A percentile compares a stretch with the other conserved stretches of the same genome.
These are phyloP conservation scores for Penicillium manginii DNA, from an alignment of 495 filamentous ascomycete genomes.

Conservation along the genomic window DNA sequence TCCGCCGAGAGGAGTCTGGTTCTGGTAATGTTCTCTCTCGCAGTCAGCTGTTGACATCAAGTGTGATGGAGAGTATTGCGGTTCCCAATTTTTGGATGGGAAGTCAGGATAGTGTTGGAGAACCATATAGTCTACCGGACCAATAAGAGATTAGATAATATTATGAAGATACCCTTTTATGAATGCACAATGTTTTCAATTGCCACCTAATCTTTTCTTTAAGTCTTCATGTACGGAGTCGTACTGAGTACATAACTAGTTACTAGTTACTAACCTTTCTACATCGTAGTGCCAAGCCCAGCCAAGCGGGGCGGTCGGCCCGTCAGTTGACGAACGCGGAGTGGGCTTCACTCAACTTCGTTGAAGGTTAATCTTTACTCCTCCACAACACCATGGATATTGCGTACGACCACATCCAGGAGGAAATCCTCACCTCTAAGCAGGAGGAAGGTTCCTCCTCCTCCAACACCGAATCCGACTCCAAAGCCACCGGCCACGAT, in stretches of 20 bases:
- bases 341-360: slow-evolving; percentile 17
- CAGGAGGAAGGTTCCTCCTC: slow-evolving; percentile 41
- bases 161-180: slow-evolving; percentile 6
- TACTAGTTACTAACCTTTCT: too few relatives aligned
- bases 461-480: slow-evolving; percentile 10
- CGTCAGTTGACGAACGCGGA: slow-evolving; percentile 31
- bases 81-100: slow-evolving; percentile 44
- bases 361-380: slow-evolving; percentile 13
- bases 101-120: slow-evolving; percentile 50
- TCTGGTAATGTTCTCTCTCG: slow-evolving; percentile 32
- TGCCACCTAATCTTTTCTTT: not conserved
- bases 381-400: slow-evolving; percentile 72
- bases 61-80: slow-evolving; percentile 53
- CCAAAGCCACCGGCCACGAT: slow-evolving; percentile 53
- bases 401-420: slow-evolving; percentile 96
- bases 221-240: too few relatives aligned
- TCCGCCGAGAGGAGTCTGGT: slow-evolving; percentile 31
- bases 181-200: not conserved
- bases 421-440: slow-evolving; percentile 72
- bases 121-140: slow-evolving; percentile 42
- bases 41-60: slow-evolving; percentile 49
- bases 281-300: slow-evolving; percentile 1
- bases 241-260: too few relatives aligned
- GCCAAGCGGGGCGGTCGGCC: slow-evolving; percentile 36
- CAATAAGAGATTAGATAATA: slow-evolving; percentile 8